Evolutionary conservation across 2,329 filamentous ascomycete species (phyloP), one percentile per base, ranked within the genome.

Genomic region (Pyrenochaeta sp.): DNA sequence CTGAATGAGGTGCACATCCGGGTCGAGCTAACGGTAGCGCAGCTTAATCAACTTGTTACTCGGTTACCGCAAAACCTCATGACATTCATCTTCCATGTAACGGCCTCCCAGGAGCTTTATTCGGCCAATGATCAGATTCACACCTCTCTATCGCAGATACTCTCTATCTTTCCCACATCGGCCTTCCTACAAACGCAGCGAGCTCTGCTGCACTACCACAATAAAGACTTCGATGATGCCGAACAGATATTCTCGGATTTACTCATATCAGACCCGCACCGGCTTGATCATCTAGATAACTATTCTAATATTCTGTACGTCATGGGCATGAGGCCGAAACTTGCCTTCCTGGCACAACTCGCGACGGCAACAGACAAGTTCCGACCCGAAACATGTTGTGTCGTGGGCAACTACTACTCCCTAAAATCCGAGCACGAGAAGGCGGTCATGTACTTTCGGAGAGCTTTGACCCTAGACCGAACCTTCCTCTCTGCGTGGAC

Each of bases 261-360:
- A 24, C 90, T 84, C 80, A 88, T 66, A 81, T 90, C 81, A 77
- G 83, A 87, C 49, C 87, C 87, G 0, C 83, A 88, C 63, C 85
- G 95, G 6, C 86, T 99, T 19, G 95, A 99, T 75, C 91, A 91
- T 2, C 85, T 99, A 19, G 95, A 99, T 72, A 91, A 96, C 72
- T 99, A 97, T 77, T 97, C 93, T 36, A 99, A 99, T 72, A 96
- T 98, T 22, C 86, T 99, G 13, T 98, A 97, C 74, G 94, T 99
- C 30, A 90, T 98, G 82, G 90, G 91, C 43, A 84, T 91, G 60
- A 86, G 93, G 9, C 92, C 95, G 0, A 96, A 97, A 72, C 84
- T 99, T 24, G 93, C 94, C 0, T 97, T 97, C 68, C 80, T 99
- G 24, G 95, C 95, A 0, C 93, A 97, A 71, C 83, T 97, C 10